These are phyloP conservation scores for Penicillium decumbens DNA, from an alignment of 2,329 filamentous ascomycete species.

Conservation along the genomic window DNA sequence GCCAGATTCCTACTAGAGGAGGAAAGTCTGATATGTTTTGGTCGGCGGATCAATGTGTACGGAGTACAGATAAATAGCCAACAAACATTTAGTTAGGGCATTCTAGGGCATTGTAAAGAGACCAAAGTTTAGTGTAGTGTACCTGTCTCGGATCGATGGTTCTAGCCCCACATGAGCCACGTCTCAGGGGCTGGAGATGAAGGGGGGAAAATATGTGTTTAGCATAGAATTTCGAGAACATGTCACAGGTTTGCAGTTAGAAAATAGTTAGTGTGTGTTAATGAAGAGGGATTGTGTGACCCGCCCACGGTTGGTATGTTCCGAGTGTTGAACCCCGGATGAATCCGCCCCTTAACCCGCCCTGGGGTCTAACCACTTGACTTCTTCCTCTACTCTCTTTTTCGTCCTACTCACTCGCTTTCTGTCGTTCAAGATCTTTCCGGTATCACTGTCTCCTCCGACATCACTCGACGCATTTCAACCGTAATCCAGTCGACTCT, in stretches of 20 bases:
- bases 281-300: background rate
- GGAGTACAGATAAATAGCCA: background rate
- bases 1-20: background rate
- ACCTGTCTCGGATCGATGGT: constrained; percentile 2
- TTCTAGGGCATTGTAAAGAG: background rate
- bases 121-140: background rate
- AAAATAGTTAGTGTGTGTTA: background rate
- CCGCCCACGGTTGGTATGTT: constrained; percentile 3
- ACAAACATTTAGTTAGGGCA: background rate
- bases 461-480: background rate
- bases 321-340: constrained; percentile 5
- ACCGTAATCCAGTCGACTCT: background rate
- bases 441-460: background rate
- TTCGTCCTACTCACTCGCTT: background rate
- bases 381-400: background rate
- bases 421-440: background rate
- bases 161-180: constrained; percentile 7
- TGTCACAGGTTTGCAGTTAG: background rate
- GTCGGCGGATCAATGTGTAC: background rate
- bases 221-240: constrained; percentile 7
- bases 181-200: background rate
- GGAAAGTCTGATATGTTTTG: background rate
- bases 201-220: background rate
- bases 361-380: background rate
- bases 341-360: constrained; percentile 3